Conservation (phyloP, 495 filamentous ascomycete species). For the Lophiostoma macrostomum region DNA sequence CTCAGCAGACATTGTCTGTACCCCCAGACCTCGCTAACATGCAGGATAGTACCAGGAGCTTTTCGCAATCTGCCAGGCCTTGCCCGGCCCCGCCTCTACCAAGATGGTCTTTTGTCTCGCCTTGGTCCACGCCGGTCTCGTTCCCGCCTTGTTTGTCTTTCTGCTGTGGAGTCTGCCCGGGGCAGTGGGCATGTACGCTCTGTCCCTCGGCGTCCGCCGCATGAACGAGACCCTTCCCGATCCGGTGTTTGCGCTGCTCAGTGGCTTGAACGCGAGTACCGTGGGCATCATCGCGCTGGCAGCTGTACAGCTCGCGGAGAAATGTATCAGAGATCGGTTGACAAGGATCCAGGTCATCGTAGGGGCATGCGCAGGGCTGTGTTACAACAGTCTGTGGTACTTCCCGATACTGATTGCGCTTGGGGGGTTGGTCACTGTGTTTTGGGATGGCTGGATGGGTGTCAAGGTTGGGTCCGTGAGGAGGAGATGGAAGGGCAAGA, state of each 20-base stretch:
- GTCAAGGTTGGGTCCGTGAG: conserved; percentile 38
- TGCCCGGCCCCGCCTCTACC: conserved; percentile 72
- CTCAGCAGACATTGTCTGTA: too few relatives aligned
- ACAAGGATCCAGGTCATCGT: conserved; percentile 68
- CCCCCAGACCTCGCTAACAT: not conserved
- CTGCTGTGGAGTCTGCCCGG: conserved; percentile 74
- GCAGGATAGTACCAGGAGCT: conserved; percentile 69
- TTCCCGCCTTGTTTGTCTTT: conserved; percentile 62
- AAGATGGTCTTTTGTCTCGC: conserved; percentile 79
- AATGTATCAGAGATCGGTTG: conserved; percentile 70
- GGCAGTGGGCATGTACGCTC: conserved; percentile 71
- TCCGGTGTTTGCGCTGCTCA: conserved; percentile 73
- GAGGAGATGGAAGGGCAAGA: conserved; percentile 9
- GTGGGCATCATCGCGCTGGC: conserved; percentile 80
- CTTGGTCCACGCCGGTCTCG: conserved; percentile 60
- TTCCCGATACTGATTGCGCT: conserved; percentile 69
- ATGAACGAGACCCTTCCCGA: conserved; percentile 61
- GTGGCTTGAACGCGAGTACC: conserved; percentile 72
- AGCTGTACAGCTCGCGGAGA: conserved; percentile 68
- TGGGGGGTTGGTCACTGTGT: conserved; percentile 53
- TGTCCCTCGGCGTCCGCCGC: conserved; percentile 64
- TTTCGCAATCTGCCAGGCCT: conserved; percentile 73
- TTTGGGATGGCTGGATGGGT: conserved; percentile 61
- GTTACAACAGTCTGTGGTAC: conserved; percentile 80
- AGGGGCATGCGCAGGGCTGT: conserved; percentile 64